Conservation (phyloP, 2,329 filamentous ascomycete species). For the Calonectria ilicicola region DNA sequence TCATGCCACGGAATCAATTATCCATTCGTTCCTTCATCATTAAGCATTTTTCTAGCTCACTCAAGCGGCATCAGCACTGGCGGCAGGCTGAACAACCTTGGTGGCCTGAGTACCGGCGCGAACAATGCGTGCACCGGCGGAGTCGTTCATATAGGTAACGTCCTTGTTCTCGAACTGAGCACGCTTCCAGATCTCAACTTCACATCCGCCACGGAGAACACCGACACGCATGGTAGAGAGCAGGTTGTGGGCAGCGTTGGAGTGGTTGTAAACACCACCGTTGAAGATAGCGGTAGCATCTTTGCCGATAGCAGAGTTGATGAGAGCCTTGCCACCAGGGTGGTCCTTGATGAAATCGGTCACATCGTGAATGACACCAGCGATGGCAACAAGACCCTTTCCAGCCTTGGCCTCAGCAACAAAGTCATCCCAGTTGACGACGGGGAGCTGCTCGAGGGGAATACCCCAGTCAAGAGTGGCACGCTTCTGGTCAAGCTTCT, state of each 20-base stretch:
- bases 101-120: constrained; percentile 89
- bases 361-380: constrained; percentile 89
- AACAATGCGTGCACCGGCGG: constrained; percentile 83
- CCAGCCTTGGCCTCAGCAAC: constrained; percentile 81
- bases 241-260: constrained; percentile 90
- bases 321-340: constrained; percentile 90
- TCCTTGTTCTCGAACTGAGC: constrained; percentile 88
- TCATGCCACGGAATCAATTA: constrained; percentile 32
- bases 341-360: constrained; percentile 88
- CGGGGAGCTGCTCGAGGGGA: constrained; percentile 86
- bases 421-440: constrained; percentile 89
- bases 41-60: constrained; percentile 12
- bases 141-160: constrained; percentile 83
- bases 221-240: constrained; percentile 90
- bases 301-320: constrained; percentile 85
- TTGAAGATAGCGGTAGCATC: constrained; percentile 93
- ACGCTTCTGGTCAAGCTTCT: constrained; percentile 93
- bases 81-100: constrained; percentile 82
- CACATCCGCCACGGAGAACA: constrained; percentile 86
- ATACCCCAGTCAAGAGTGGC: constrained; percentile 86
- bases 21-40: constrained; percentile 34
- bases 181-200: constrained; percentile 94
- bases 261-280: constrained; percentile 90
- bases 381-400: constrained; percentile 80
- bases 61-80: constrained; percentile 86